Percentiles rank a stretch among this genome's conserved stretches.
Evolutionary conservation across 768 basidiomycete species (phyloP).

Genomic region (Xerocomellus dryophilus): DNA sequence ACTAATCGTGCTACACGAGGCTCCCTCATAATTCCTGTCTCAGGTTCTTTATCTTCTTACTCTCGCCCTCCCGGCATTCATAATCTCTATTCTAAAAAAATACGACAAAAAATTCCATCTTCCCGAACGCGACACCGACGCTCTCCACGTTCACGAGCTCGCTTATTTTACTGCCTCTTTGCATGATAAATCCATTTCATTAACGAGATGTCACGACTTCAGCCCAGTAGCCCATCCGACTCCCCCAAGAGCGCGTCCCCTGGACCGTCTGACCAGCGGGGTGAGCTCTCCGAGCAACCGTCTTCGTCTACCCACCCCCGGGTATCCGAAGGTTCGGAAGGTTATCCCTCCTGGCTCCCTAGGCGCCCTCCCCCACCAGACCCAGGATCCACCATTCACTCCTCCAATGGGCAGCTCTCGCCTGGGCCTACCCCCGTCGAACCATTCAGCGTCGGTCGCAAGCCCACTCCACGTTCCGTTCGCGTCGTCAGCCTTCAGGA

Average conservation of each 20-base stretch:
- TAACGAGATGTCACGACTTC: constrained; percentile 39
- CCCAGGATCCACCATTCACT: constrained; percentile 68
- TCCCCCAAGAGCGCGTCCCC: constrained; percentile 32
- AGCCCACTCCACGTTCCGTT: constrained; percentile 76
- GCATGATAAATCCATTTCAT: constrained; percentile 30
- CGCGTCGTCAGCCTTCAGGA: constrained; percentile 74
- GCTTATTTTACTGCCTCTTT: constrained; percentile 27
- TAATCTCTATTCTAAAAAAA: constrained; percentile 26
- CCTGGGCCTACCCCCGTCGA: constrained; percentile 34
- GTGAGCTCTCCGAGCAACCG: constrained; percentile 33
- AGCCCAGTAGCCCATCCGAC: constrained; percentile 28
- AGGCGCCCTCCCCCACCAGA: constrained; percentile 72
- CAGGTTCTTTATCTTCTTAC: constrained; percentile 21
- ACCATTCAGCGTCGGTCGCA: constrained; percentile 52
- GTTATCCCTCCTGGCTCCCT: constrained; percentile 85
- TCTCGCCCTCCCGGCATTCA: constrained; percentile 15
- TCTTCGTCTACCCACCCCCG: constrained; percentile 36
- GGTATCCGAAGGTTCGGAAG: constrained; percentile 49
- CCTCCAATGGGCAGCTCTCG: constrained; percentile 43
- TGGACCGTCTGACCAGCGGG: constrained; percentile 27
- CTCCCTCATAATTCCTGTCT: constrained; percentile 30
- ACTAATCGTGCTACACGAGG: constrained; percentile 46
- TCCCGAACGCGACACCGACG: constrained; percentile 35
- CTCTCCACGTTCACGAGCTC: constrained; percentile 28
- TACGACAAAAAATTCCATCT: constrained; percentile 13